phyloP scores from a whole-genome alignment of 176 grass and related monocot genomes.

The Lolium perenne region DNA sequence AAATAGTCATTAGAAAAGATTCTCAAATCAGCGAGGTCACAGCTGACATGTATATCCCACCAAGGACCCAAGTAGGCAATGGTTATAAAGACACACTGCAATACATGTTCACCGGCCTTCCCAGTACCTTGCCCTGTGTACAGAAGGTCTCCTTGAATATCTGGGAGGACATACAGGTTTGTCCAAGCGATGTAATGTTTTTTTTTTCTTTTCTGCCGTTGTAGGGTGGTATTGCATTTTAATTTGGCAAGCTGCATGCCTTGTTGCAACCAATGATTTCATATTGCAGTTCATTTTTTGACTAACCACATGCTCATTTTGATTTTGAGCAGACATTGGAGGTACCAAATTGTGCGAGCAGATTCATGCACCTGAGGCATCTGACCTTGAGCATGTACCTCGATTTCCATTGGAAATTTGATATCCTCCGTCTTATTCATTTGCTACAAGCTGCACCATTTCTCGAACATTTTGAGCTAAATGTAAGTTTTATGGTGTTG shows the following conservation, averaged over 20 bases:
- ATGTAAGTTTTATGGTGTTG: not conserved
- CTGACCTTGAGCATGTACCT: slow-evolving; percentile 11
- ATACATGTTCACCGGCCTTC: not conserved
- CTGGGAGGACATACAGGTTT: slow-evolving; percentile 3
- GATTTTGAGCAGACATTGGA: not conserved
- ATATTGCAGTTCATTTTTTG: not conserved
- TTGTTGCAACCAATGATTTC: not conserved
- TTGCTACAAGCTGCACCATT: slow-evolving; percentile 7
- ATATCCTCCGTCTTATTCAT: not conserved
- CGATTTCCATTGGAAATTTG: not conserved
- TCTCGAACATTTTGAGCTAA: not conserved
- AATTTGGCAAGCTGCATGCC: not conserved
- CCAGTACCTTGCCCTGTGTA: not conserved
- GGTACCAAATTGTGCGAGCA: not conserved
- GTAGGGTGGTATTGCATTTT: not conserved
- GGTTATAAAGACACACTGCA: not conserved
- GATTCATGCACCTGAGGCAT: not conserved
- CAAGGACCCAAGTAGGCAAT: not conserved
- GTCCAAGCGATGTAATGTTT: not conserved
- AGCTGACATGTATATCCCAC: not conserved
- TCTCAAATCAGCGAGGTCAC: not conserved
- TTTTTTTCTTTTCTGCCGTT: not conserved
- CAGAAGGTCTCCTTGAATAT: not conserved
- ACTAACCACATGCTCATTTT: too few relatives aligned
- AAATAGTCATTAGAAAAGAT: slow-evolving; percentile 7